These are phyloP conservation scores for Paramecium pentaurelia DNA, from an alignment of 73 alveolate species.

Conservation along the genomic window DNA sequence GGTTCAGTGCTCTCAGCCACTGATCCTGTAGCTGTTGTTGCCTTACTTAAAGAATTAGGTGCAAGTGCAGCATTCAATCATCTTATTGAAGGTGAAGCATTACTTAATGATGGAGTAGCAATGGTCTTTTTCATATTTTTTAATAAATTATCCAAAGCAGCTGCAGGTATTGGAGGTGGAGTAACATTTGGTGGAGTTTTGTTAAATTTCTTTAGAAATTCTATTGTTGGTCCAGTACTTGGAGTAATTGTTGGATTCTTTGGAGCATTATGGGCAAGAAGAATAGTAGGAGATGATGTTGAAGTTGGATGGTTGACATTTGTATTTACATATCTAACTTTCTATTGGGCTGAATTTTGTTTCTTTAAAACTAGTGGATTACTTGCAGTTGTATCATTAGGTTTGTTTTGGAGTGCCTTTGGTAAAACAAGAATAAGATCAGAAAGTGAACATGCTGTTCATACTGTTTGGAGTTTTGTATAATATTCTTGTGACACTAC, in stretches of 20 bases:
- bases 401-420: conserved; percentile 66
- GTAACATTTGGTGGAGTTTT: conserved; percentile 61
- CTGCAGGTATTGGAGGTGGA: conserved; percentile 65
- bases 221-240: conserved; percentile 68
- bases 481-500: conserved; percentile 61
- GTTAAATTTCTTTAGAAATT: conserved; percentile 54
- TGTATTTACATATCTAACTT: conserved; percentile 60
- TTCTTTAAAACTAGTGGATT: conserved; percentile 55
- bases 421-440: conserved; percentile 66
- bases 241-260: conserved; percentile 63
- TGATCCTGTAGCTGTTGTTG: conserved; percentile 79
- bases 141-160: conserved; percentile 37
- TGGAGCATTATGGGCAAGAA: conserved; percentile 66
- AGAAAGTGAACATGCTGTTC: conserved; percentile 67
- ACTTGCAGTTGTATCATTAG: conserved; percentile 66
- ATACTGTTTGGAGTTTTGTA: conserved; percentile 65
- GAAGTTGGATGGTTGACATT: conserved; percentile 65
- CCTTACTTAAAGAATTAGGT: conserved; percentile 68
- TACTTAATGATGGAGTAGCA: conserved; percentile 72
- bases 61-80: conserved; percentile 65
- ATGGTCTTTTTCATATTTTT: conserved; percentile 67
- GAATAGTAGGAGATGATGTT: conserved; percentile 67
- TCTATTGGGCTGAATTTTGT: conserved; percentile 68
- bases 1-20: conserved; percentile 74
- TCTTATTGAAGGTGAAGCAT: conserved; percentile 71